Base-by-base conservation (phyloP, 2,329 filamentous ascomycete genomes). In the Trichoderma afroharzianum region DNA sequence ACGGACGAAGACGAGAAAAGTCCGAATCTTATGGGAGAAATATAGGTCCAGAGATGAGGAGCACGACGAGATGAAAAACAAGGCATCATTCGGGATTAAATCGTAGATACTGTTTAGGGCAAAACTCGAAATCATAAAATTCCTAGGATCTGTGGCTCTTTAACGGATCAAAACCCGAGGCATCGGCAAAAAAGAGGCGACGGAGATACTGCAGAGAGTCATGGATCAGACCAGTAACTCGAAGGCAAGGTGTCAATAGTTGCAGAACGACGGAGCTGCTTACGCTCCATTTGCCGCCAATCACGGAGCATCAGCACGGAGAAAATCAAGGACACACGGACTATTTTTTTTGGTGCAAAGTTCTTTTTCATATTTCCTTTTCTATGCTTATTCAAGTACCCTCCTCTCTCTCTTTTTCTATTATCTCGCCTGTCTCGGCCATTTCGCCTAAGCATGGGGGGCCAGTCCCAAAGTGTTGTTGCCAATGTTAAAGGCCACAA, bases 401-500 rank as follows among this genome's bases (percentile, higher is more conserved):
- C n/a, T 30, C 32, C 30, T 21, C 55, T 28, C 55, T 32, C 66
- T 62, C 39, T 62, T 50, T 24, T 68, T 61, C n/a, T 47, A 59
- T 32, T 21, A 14, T 59, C 28, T 59, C 55, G 30, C 28, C 3
- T 43, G 26, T 70, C 47, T 63, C 63, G 36, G 26, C 26, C 21
- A 59, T 53, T 21, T 36, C 53, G 28, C 28, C 1, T 74, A 77
- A 5, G 70, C 73, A 70, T 78, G 77, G 11, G 73, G 70, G 26
- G 86, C 87, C 78, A 88, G 83, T 14, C 85, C 86, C 36, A 89
- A 77, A 3, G 84, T 82, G 77, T 84, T 86, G 80, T 88, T 88
- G 58, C 85, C 87, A 39, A 82, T 84, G 77, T 88, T 85, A 77
- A 89, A 89, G 18, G 83, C 87, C 28, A 89, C 85, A 75, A 88